Percentiles rank a stretch among this genome's conserved stretches.
Evolutionary conservation across 2,329 filamentous ascomycete genomes (phyloP).

Genomic region (Bimuria novae-zelandiae): DNA sequence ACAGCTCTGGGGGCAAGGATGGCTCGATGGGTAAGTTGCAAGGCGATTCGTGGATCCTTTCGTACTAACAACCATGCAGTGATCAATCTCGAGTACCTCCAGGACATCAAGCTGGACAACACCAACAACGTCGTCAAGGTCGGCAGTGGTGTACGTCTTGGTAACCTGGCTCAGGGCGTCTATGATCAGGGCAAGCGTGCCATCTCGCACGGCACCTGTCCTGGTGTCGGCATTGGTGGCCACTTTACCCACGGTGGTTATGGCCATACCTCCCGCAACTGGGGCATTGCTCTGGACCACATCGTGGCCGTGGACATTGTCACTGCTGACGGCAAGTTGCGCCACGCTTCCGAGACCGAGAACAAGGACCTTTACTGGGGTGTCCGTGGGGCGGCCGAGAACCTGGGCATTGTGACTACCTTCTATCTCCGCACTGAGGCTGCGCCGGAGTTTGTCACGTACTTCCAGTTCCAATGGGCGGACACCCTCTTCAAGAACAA

Average conservation of each 20-base stretch:
- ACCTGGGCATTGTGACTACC: slow-evolving; percentile 47
- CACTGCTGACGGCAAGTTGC: slow-evolving; percentile 45
- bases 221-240: slow-evolving; percentile 48
- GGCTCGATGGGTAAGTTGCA: slow-evolving; percentile 46
- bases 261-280: slow-evolving; percentile 41
- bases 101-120: slow-evolving; percentile 49
- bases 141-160: slow-evolving; percentile 56
- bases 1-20: slow-evolving; percentile 55
- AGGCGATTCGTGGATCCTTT: too few species aligned
- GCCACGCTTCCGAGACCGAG: slow-evolving; percentile 38
- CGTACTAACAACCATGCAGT: slow-evolving; percentile 23
- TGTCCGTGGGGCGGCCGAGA: slow-evolving; percentile 48
- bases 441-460: slow-evolving; percentile 33
- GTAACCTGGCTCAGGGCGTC: slow-evolving; percentile 44
- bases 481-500: slow-evolving; percentile 32
- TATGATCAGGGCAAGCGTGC: slow-evolving; percentile 45
- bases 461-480: slow-evolving; percentile 33
- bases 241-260: slow-evolving; percentile 45
- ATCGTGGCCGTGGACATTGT: slow-evolving; percentile 45
- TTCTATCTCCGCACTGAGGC: slow-evolving; percentile 43
- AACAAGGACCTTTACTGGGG: slow-evolving; percentile 50
- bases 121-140: slow-evolving; percentile 50
- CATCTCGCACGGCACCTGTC: slow-evolving; percentile 59
- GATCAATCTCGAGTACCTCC: slow-evolving; percentile 54
- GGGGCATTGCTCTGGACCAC: slow-evolving; percentile 44